Percentiles rank a stretch among this genome's conserved stretches.
phyloP scores from a whole-genome alignment of 495 filamentous ascomycete species.

The Amniculicola lignicola region DNA sequence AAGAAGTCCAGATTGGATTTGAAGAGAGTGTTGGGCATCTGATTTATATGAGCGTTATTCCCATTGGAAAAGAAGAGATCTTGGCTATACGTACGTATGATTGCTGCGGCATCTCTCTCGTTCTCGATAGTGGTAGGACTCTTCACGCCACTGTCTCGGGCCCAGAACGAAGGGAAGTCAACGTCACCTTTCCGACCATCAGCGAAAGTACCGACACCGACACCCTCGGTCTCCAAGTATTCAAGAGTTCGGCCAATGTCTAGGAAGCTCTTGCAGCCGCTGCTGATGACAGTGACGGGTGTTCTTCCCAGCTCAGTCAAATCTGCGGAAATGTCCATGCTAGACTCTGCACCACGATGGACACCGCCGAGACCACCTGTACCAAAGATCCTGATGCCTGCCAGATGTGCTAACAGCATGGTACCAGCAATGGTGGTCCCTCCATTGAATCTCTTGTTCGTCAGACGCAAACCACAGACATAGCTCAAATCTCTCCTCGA shows the following conservation, averaged over 20 bases:
- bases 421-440: slow-evolving; percentile 93
- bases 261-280: slow-evolving; percentile 92
- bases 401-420: slow-evolving; percentile 81
- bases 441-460: slow-evolving; percentile 68
- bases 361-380: slow-evolving; percentile 86
- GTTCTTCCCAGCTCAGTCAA: slow-evolving; percentile 93
- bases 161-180: slow-evolving; percentile 89
- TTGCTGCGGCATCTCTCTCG: slow-evolving; percentile 78
- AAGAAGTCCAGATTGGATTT: slow-evolving; percentile 67
- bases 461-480: slow-evolving; percentile 66
- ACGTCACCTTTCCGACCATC: slow-evolving; percentile 63
- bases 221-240: slow-evolving; percentile 91
- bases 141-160: slow-evolving; percentile 73
- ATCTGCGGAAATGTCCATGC: slow-evolving; percentile 93
- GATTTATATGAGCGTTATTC: background rate
- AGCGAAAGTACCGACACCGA: slow-evolving; percentile 80
- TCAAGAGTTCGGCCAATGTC: slow-evolving; percentile 89
- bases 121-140: slow-evolving; percentile 72
- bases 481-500: slow-evolving; percentile 83
- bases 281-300: slow-evolving; percentile 79
- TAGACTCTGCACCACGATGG: slow-evolving; percentile 80
- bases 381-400: slow-evolving; percentile 89
- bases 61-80: background rate
- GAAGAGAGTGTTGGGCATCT: slow-evolving; percentile 65
- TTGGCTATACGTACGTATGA: slow-evolving; percentile 57